phyloP scores from a whole-genome alignment of 768 basidiomycete species.

The Trametes sanguinea region DNA sequence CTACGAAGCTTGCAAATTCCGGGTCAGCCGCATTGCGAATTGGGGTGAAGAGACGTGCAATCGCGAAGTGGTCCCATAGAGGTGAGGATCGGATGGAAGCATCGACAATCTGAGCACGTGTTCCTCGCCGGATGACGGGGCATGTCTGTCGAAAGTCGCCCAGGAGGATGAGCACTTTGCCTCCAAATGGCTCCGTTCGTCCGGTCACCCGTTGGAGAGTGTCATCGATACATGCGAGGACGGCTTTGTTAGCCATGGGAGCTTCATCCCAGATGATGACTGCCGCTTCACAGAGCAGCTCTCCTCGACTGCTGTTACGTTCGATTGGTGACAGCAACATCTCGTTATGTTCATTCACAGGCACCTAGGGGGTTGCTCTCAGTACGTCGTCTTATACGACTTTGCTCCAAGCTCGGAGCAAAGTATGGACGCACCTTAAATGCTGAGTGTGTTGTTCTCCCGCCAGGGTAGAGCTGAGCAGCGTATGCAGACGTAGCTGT shows the following conservation, averaged over 20 bases:
- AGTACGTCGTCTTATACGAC: not conserved
- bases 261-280: conserved; percentile 35
- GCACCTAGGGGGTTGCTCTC: conserved; percentile 28
- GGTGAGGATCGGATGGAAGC: conserved; percentile 41
- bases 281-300: conserved; percentile 35
- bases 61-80: conserved; percentile 36
- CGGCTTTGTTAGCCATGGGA: conserved; percentile 43
- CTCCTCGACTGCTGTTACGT: conserved; percentile 29
- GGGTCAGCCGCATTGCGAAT: conserved; percentile 41
- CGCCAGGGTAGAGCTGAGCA: conserved; percentile 40
- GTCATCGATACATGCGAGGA: conserved; percentile 38
- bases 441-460: conserved; percentile 40
- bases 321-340: conserved; percentile 36
- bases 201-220: conserved; percentile 32
- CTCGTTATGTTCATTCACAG: conserved; percentile 36
- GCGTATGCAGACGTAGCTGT: conserved; percentile 44
- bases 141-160: conserved; percentile 47
- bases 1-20: conserved; percentile 38
- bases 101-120: conserved; percentile 31
- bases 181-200: conserved; percentile 38
- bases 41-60: conserved; percentile 32
- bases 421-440: conserved; percentile 35
- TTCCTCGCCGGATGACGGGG: conserved; percentile 39
- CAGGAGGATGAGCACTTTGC: conserved; percentile 37
- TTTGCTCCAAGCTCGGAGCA: not conserved